Conservation (phyloP, 805 yeast species). For the Kodamaea neixiangensis region DNA sequence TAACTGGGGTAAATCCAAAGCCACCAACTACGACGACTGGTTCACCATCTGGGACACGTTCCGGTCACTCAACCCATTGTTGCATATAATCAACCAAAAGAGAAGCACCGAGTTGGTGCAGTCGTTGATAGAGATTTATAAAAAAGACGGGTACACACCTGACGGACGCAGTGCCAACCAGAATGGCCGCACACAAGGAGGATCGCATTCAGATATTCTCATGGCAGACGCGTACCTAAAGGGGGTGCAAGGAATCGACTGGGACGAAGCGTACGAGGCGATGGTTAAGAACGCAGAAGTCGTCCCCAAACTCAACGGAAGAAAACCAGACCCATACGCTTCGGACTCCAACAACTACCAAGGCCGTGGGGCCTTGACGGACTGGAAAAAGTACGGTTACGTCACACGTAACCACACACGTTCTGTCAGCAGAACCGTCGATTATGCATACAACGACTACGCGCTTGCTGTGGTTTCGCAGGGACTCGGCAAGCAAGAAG, state of each 20-base stretch:
- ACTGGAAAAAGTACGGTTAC: slow-evolving; percentile 34
- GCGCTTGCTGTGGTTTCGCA: slow-evolving; percentile 34
- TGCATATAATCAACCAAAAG: slow-evolving; percentile 28
- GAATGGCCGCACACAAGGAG: slow-evolving; percentile 41
- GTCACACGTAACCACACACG: slow-evolving; percentile 33
- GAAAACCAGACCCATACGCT: slow-evolving; percentile 23
- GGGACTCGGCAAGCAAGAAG: slow-evolving; percentile 25
- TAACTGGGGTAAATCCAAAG: slow-evolving; percentile 18
- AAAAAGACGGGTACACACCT: slow-evolving; percentile 37
- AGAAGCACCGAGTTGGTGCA: slow-evolving; percentile 30
- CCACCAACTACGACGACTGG: slow-evolving; percentile 33
- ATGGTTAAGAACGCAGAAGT: slow-evolving; percentile 39
- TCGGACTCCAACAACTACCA: slow-evolving; percentile 30
- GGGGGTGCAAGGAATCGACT: slow-evolving; percentile 24
- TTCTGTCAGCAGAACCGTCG: slow-evolving; percentile 37
- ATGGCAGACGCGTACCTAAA: slow-evolving; percentile 38
- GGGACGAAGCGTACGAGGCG: slow-evolving; percentile 32
- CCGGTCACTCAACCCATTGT: slow-evolving; percentile 34
- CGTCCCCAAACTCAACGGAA: slow-evolving; percentile 17
- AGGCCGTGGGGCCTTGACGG: slow-evolving; percentile 38
- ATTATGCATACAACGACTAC: slow-evolving; percentile 38
- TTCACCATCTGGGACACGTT: slow-evolving; percentile 42
- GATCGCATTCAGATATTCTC: slow-evolving; percentile 36
- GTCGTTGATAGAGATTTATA: slow-evolving; percentile 28
- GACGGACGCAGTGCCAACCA: slow-evolving; percentile 39